A percentile compares a stretch with the other conserved stretches of the same genome.
Evolutionary conservation across 2,329 filamentous ascomycete genomes (phyloP).

Genomic region (Penicillium sp.): DNA sequence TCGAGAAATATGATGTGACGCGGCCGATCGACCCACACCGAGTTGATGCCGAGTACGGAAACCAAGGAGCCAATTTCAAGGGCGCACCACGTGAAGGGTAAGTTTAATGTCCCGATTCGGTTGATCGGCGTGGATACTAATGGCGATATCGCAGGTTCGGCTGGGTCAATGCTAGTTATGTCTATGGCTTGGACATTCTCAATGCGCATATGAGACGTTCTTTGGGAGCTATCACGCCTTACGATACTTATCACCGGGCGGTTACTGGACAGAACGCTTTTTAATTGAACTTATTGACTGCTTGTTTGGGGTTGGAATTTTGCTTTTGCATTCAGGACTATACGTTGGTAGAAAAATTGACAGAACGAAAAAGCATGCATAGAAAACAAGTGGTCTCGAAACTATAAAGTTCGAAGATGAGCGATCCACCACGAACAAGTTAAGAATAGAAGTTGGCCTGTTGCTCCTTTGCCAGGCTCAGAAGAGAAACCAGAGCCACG

Average conservation of each 20-base stretch:
- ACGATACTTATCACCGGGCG: constrained; percentile 78
- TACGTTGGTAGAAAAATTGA: constrained; percentile 4
- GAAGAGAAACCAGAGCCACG: constrained; percentile 56
- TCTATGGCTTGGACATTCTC: constrained; percentile 87
- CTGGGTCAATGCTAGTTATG: constrained; percentile 98
- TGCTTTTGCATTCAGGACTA: neutral
- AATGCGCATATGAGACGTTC: constrained; percentile 88
- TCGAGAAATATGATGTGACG: constrained; percentile 98
- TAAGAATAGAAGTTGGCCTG: constrained; percentile 53
- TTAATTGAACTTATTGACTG: constrained; percentile 8
- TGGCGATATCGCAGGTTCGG: constrained; percentile 70
- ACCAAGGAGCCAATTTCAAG: constrained; percentile 94
- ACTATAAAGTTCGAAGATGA: constrained; percentile 59
- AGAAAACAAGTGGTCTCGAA: constrained; percentile 26
- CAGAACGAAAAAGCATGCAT: constrained; percentile 5
- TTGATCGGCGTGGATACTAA: constrained; percentile 9
- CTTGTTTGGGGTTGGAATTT: neutral
- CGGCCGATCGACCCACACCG: constrained; percentile 86
- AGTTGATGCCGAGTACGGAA: constrained; percentile 96
- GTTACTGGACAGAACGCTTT: constrained; percentile 41
- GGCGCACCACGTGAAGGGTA: constrained; percentile 95
- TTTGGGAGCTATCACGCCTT: constrained; percentile 84
- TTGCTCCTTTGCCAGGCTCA: constrained; percentile 43
- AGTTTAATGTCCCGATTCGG: constrained; percentile 46
- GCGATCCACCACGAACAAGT: constrained; percentile 53